Conservation (phyloP, 129 eudicot species). For the Heracleum sosnowskyi region DNA sequence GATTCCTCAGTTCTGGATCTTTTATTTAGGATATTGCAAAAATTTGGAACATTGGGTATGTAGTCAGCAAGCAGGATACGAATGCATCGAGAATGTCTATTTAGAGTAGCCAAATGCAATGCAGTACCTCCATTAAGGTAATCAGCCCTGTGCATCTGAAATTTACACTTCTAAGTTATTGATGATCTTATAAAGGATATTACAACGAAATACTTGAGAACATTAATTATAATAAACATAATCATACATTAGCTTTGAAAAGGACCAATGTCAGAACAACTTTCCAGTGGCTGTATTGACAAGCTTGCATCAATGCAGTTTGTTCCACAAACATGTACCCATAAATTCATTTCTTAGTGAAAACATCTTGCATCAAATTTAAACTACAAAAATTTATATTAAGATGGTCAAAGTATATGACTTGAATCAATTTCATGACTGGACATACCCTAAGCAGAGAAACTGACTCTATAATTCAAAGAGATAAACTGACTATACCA, state of each 20-base stretch:
- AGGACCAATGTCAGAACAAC: conserved; percentile 86
- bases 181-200: conserved; percentile 1
- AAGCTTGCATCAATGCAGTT: conserved; percentile 99
- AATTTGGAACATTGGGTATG: conserved; percentile 67
- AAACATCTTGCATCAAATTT: not conserved
- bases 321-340: conserved; percentile 24
- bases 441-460: not conserved
- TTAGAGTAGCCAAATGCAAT: conserved; percentile 88
- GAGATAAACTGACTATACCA: not conserved
- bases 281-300: conserved; percentile 99
- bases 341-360: not conserved
- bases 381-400: not conserved
- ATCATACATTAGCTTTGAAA: conserved; percentile 81
- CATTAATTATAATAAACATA: conserved; percentile 10
- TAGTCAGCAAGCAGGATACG: conserved; percentile 87
- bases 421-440: not conserved
- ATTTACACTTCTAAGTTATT: conserved; percentile 12
- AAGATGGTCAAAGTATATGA: not conserved
- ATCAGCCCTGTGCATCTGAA: conserved; percentile 81
- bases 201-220: conserved; percentile 1
- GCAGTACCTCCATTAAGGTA: conserved; percentile 91
- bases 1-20: conserved; percentile 36
- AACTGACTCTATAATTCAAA: not conserved
- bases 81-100: conserved; percentile 87
- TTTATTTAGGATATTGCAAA: conserved; percentile 48